Evolutionary conservation across 1,139 yeast genomes (phyloP).

Genomic region (Kodamaea alishanica): DNA sequence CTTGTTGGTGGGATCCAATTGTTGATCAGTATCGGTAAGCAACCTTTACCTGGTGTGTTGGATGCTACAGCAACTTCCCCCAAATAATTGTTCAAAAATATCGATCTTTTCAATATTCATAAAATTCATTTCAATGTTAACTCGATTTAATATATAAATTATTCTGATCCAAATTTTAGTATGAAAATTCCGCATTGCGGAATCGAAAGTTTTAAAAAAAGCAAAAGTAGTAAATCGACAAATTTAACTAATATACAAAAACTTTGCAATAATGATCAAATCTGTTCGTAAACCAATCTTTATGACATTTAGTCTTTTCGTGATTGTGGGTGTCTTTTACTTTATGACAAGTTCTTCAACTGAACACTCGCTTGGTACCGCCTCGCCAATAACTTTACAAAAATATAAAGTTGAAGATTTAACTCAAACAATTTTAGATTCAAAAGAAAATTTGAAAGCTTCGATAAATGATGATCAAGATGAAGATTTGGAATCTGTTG

Average conservation of each 20-base stretch:
- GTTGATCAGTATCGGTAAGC: slow-evolving; percentile 51
- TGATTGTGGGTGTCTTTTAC: slow-evolving; percentile 23
- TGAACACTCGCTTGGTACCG: slow-evolving; percentile 21
- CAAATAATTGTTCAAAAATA: background rate
- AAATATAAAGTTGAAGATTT: slow-evolving; percentile 2
- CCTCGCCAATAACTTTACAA: slow-evolving; percentile 23
- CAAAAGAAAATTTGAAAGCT: background rate
- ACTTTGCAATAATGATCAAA: slow-evolving; percentile 14
- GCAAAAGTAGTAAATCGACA: background rate
- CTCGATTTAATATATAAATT: background rate
- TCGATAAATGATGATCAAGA: background rate
- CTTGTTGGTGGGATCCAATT: slow-evolving; percentile 54
- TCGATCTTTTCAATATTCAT: background rate
- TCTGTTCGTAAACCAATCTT: slow-evolving; percentile 24
- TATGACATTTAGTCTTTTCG: slow-evolving; percentile 22
- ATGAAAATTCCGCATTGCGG: background rate
- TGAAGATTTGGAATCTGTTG: background rate
- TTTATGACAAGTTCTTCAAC: slow-evolving; percentile 24
- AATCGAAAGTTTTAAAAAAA: background rate
- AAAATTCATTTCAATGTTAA: background rate
- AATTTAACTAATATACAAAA: background rate
- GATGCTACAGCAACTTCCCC: slow-evolving; percentile 38
- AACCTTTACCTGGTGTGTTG: slow-evolving; percentile 66
- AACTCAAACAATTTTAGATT: background rate
- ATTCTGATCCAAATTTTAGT: background rate